Percentiles rank a stretch among this genome's conserved stretches.
phyloP scores from a whole-genome alignment of 345 rosid species.

The Salix suchowensis region DNA sequence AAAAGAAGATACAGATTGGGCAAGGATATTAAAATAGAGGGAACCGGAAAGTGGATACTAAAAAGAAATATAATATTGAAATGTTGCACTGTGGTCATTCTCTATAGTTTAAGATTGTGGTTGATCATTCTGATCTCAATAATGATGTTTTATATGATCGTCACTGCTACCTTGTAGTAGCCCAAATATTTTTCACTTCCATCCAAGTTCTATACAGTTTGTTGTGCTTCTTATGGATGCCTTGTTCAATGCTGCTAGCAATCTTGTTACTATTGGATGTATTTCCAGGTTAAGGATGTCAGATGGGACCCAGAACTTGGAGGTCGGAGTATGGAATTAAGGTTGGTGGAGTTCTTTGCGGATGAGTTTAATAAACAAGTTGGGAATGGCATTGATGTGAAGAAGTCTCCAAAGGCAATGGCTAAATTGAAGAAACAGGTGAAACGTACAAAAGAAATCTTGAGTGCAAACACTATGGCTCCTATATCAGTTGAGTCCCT shows the following conservation, averaged over 20 bases:
- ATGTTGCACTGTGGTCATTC: background rate
- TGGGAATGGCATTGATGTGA: slow-evolving; percentile 87
- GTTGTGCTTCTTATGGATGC: background rate
- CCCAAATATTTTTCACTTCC: background rate
- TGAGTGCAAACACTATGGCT: slow-evolving; percentile 89
- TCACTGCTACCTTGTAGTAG: background rate
- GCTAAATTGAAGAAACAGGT: slow-evolving; percentile 99
- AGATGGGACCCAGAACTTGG: slow-evolving; percentile 96
- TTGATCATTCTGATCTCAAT: background rate
- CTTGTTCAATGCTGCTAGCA: background rate
- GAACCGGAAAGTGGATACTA: background rate
- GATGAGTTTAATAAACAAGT: slow-evolving; percentile 92
- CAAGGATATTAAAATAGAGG: background rate
- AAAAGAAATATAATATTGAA: background rate
- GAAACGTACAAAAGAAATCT: slow-evolving; percentile 93
- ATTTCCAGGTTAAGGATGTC: slow-evolving; percentile 85
- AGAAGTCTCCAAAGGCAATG: slow-evolving; percentile 90
- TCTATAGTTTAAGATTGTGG: background rate
- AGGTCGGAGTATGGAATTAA: slow-evolving; percentile 83
- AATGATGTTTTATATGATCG: background rate
- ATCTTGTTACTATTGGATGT: slow-evolving; percentile 11
- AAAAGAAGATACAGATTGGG: background rate
- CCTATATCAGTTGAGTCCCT: slow-evolving; percentile 95
- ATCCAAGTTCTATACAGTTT: background rate
- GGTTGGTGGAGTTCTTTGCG: slow-evolving; percentile 82